Conservation (phyloP, 2,329 filamentous ascomycete genomes). For the Diaporthe vexans region DNA sequence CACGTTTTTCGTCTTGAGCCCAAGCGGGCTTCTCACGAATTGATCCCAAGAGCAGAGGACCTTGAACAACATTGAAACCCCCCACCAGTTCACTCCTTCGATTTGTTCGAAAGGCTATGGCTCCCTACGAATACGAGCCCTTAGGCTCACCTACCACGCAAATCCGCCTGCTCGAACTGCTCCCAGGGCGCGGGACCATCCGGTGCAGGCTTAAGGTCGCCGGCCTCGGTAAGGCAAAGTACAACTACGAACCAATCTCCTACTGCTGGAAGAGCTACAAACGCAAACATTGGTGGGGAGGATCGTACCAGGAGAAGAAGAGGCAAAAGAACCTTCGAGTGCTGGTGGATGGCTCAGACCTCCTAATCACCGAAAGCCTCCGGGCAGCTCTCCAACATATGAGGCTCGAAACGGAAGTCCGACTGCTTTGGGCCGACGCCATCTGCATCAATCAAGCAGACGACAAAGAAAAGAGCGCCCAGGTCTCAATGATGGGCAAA, state of each 20-base stretch:
- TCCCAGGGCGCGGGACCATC: neutral
- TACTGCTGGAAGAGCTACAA: too few species aligned
- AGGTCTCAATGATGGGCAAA: neutral
- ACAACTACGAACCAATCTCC: too few species aligned
- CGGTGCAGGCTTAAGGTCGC: too few species aligned
- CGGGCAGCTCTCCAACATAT: neutral
- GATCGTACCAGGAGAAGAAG: neutral
- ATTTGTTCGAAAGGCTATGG: too few species aligned
- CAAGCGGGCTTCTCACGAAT: too few species aligned
- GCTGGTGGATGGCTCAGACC: neutral
- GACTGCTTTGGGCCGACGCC: neutral
- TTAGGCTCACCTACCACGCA: neutral
- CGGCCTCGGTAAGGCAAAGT: too few species aligned
- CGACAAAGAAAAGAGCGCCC: neutral
- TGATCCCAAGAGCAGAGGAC: too few species aligned
- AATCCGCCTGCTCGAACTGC: neutral
- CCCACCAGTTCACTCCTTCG: too few species aligned
- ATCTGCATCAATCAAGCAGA: slow-evolving; percentile 28
- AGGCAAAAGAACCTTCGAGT: neutral
- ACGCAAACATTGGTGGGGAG: too few species aligned
- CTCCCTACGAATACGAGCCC: neutral
- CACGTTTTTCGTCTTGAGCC: too few species aligned
- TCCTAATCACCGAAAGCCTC: neutral
- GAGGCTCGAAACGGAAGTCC: neutral
- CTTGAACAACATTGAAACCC: too few species aligned